phyloP scores from a whole-genome alignment of 129 eudicot genomes.

The Tanacetum coccineum region DNA sequence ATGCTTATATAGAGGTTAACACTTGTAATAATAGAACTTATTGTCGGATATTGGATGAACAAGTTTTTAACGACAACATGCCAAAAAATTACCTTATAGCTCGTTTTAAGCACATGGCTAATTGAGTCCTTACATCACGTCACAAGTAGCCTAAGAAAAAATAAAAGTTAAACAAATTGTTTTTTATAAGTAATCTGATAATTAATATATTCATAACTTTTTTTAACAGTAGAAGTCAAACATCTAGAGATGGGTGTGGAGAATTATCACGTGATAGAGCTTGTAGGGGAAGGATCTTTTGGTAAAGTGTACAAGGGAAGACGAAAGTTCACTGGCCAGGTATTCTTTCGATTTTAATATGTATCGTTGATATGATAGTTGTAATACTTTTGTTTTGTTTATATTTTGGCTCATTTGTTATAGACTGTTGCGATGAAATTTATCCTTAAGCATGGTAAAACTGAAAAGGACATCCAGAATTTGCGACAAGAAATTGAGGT shows the following conservation, averaged over 20 bases:
- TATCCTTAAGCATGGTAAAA: conserved; percentile 89
- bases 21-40: too few relatives aligned
- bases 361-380: neutral
- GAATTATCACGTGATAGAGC: conserved; percentile 88
- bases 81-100: too few relatives aligned
- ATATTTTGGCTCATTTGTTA: neutral
- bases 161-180: too few relatives aligned
- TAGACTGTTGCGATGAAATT: conserved; percentile 99
- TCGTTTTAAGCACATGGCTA: too few relatives aligned
- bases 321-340: conserved; percentile 88
- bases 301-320: conserved; percentile 98
- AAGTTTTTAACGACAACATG: too few relatives aligned
- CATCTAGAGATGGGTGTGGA: conserved; percentile 70
- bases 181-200: too few relatives aligned
- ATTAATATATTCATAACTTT: neutral
- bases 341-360: conserved; percentile 12
- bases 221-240: conserved; percentile 2
- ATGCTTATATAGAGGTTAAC: too few relatives aligned
- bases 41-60: too few relatives aligned
- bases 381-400: neutral
- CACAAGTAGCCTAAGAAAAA: too few relatives aligned
- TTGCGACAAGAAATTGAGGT: conserved; percentile 98
- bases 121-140: too few relatives aligned
- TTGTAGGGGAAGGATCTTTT: conserved; percentile 94
- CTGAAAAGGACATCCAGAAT: conserved; percentile 89